phyloP scores from a whole-genome alignment of 179 eudicot genomes.

The Camellia oleifera region DNA sequence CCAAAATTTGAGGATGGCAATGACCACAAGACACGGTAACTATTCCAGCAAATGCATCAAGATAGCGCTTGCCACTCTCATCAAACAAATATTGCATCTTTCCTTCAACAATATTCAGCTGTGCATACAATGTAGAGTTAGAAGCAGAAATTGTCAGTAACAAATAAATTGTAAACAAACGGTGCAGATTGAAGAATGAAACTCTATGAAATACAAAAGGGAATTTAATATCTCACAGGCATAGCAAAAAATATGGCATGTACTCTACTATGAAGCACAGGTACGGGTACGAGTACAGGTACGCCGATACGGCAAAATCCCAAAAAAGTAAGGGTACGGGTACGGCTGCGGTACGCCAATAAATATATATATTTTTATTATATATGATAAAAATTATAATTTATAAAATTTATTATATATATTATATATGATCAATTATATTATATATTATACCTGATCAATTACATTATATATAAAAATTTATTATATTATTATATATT shows the following conservation, averaged over 20 bases:
- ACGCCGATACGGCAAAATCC: too few species aligned
- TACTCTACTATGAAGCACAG: background rate
- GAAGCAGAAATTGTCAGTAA: constrained; percentile 7
- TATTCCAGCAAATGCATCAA: constrained; percentile 98
- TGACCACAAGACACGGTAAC: constrained; percentile 99
- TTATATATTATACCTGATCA: too few species aligned
- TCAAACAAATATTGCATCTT: constrained; percentile 98
- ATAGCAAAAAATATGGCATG: background rate
- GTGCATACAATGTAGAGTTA: constrained; percentile 12
- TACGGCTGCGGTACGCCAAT: too few species aligned
- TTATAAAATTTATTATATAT: too few species aligned
- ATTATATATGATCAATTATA: too few species aligned
- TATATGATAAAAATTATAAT: too few species aligned
- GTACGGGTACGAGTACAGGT: too few species aligned
- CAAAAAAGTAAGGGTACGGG: too few species aligned
- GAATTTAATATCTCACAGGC: background rate
- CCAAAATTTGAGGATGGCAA: constrained; percentile 89
- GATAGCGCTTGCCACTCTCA: constrained; percentile 88
- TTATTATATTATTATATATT: too few species aligned
- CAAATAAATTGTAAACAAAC: background rate
- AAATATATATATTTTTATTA: too few species aligned
- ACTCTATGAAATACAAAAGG: background rate
- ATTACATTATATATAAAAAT: too few species aligned
- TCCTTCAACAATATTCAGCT: constrained; percentile 97
- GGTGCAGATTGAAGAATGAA: background rate